A percentile compares a stretch with the other conserved stretches of the same genome.
Evolutionary conservation across 257 asterid species (phyloP).

Genomic region (Gentiana macrophylla): DNA sequence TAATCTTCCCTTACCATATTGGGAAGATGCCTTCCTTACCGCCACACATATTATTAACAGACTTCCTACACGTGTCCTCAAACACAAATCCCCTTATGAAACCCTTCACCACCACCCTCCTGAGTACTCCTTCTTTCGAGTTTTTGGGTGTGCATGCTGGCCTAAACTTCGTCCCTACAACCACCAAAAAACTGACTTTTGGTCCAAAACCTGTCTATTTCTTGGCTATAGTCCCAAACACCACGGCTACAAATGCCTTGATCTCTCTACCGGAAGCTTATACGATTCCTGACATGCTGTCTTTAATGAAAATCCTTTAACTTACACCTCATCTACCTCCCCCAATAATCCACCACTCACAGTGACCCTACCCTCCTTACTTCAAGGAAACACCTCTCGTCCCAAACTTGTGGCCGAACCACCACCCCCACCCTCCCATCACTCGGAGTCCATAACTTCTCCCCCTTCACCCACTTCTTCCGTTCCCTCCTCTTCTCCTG

Average conservation of each 20-base stretch:
- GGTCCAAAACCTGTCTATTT: conserved; percentile 1
- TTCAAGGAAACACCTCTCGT: too few species aligned
- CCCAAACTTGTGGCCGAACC: background rate
- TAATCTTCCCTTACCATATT: background rate
- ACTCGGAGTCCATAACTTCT: background rate
- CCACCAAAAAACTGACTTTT: background rate
- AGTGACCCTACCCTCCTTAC: background rate
- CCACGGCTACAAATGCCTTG: conserved; percentile 3
- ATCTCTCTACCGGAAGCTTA: background rate
- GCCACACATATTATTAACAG: background rate
- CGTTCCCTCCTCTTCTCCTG: background rate
- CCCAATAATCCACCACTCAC: background rate
- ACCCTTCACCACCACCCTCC: background rate
- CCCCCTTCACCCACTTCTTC: background rate
- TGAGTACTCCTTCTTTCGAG: background rate
- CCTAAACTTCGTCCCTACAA: background rate
- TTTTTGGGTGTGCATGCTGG: background rate
- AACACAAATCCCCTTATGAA: background rate
- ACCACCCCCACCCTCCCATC: background rate
- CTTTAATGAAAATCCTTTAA: background rate
- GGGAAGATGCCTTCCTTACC: background rate
- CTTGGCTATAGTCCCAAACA: background rate
- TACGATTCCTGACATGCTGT: background rate
- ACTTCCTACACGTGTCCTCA: background rate
- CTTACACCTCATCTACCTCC: background rate